phyloP scores from a whole-genome alignment of 2,329 filamentous ascomycete genomes.

The Colletotrichum sp. region DNA sequence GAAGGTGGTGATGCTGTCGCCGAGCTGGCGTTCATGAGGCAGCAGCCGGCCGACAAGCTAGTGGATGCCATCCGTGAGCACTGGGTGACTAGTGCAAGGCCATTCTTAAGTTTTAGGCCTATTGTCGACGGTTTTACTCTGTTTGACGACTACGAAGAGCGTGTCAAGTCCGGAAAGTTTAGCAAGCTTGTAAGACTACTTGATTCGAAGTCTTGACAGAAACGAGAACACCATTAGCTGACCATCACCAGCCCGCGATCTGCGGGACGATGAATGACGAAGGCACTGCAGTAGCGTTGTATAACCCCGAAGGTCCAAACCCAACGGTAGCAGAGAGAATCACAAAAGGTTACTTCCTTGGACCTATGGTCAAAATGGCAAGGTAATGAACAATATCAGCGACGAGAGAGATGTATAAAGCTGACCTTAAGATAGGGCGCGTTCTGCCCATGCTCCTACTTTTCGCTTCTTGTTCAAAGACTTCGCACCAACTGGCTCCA shows the following conservation, averaged over 20 bases:
- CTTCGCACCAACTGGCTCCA: neutral
- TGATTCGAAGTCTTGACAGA: rapidly evolving
- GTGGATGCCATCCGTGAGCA: neutral
- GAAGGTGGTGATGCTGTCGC: neutral
- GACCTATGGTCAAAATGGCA: neutral
- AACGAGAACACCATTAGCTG: rapidly evolving
- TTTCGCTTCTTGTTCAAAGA: neutral
- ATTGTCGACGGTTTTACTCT: neutral
- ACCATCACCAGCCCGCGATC: neutral
- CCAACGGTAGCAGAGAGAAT: neutral
- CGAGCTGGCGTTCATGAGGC: neutral
- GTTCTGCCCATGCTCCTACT: neutral
- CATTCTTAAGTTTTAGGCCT: neutral
- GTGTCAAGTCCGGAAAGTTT: neutral
- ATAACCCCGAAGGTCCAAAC: neutral
- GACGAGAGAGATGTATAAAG: rapidly evolving
- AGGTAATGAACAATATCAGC: neutral
- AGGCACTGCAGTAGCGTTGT: neutral
- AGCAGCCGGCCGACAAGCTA: neutral
- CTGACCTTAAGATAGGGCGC: neutral
- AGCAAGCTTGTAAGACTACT: neutral
- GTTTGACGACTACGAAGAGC: neutral
- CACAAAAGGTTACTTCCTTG: neutral
- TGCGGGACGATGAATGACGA: neutral
- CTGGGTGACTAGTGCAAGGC: neutral